A percentile compares a stretch with the other conserved stretches of the same genome.
Evolutionary conservation across 1,284 basidiomycete genomes (phyloP).

Genomic region (Microbotryum intermedium): DNA sequence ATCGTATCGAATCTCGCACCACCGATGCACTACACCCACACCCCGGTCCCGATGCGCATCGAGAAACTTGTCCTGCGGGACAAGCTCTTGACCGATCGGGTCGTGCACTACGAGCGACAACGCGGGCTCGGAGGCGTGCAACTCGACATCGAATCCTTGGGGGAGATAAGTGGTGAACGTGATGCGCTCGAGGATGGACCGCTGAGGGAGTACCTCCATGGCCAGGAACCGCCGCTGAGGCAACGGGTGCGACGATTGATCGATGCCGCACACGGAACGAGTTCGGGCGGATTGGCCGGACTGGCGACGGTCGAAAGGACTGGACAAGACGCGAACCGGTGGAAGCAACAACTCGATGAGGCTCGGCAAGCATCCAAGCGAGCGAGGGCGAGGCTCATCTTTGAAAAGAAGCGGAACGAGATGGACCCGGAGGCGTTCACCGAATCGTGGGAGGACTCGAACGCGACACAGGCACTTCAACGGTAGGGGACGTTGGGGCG

Average conservation of each 20-base stretch:
- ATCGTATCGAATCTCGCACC: conserved; percentile 2
- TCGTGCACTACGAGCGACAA: conserved; percentile 2
- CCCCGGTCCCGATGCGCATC: conserved; percentile 6
- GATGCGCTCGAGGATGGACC: not conserved
- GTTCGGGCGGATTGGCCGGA: conserved; percentile 15
- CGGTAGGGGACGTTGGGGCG: no score
- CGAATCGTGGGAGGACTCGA: no score
- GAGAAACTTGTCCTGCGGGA: conserved; percentile 3
- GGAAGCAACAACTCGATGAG: conserved; percentile 7
- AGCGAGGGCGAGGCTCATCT: not conserved
- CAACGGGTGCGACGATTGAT: conserved; percentile 6
- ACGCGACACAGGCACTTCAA: no score
- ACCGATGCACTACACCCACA: not conserved
- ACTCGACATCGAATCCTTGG: not conserved
- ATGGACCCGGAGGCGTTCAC: no score
- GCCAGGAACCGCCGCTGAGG: conserved; percentile 11
- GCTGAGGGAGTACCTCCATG: not conserved
- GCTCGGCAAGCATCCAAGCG: conserved; percentile 1
- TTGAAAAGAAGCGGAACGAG: no score
- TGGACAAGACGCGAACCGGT: conserved; percentile 8
- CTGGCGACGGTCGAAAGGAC: conserved; percentile 1
- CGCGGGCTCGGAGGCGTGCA: conserved; percentile 1
- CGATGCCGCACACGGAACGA: conserved; percentile 16
- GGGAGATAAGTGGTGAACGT: not conserved
- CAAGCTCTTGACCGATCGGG: not conserved